Percentiles rank a stretch among this genome's conserved stretches.
phyloP scores from a whole-genome alignment of 441 rosid species.

The Aleurites moluccanus region DNA sequence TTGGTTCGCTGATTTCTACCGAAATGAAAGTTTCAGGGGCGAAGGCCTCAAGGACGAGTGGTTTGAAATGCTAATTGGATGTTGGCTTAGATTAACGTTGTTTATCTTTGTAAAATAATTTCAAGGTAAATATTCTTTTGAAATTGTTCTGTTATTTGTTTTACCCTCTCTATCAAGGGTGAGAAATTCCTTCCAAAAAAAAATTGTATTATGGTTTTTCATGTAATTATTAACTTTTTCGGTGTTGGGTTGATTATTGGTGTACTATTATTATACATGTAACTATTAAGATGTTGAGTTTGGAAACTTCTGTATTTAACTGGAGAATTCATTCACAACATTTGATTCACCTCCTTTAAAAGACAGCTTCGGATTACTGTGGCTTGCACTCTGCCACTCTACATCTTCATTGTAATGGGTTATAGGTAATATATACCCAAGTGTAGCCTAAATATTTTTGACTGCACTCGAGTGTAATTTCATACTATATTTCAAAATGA shows the following conservation, averaged over 20 bases:
- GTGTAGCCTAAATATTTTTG: no score
- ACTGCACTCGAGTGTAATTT: no score
- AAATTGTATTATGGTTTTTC: neutral
- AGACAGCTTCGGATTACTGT: neutral
- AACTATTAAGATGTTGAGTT: constrained; percentile 12
- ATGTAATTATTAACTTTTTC: constrained; percentile 4
- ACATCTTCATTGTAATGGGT: no score
- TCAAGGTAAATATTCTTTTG: constrained; percentile 46
- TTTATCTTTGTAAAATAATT: constrained; percentile 37
- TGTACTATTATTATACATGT: constrained; percentile 9
- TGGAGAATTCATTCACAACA: neutral
- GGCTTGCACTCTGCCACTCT: neutral
- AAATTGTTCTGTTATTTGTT: constrained; percentile 27
- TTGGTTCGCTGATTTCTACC: constrained; percentile 19
- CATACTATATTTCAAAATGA: no score
- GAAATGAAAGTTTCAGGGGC: constrained; percentile 27
- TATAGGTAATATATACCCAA: no score
- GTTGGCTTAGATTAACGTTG: constrained; percentile 23
- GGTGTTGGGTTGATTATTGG: constrained; percentile 20
- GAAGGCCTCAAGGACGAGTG: constrained; percentile 35
- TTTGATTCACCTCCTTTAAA: neutral
- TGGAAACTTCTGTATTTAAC: neutral
- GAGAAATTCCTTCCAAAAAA: constrained; percentile 14
- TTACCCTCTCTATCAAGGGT: constrained; percentile 12
- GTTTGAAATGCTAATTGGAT: constrained; percentile 37